Base-by-base conservation (phyloP, 2,329 filamentous ascomycete species). In the Aureobasidium sp. region DNA sequence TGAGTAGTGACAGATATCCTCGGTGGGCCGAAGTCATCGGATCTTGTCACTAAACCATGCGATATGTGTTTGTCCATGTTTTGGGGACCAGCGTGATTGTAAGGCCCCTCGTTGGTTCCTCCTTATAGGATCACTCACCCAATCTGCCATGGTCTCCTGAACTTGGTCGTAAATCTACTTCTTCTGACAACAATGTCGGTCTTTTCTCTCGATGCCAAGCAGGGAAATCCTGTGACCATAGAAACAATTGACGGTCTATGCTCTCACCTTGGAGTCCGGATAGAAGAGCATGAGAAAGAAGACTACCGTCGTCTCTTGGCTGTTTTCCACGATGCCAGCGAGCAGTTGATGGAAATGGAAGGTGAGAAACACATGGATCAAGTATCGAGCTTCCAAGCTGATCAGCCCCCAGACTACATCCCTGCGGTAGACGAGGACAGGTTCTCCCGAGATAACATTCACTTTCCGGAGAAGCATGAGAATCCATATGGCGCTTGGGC, bases 401-500 rank as follows among this genome's bases (percentile, higher is more conserved):
- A 55, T 20, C 14, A 11, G 4, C 7, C 25, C 14, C 7, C 39
- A 66, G 74, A 76, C 61, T 75, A 72, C 47, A 62, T 71, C 17
- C 73, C 73, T 1, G 14, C 25, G n/a, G 66, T 70, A 1, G 71
- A 75, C 64, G 59, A 71, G 20, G 57, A 66, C 27, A 71, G 74
- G 45, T 75, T 76, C 65, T 69, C 74, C 41, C 63, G 76, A 63
- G 64, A 71, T 41, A 66, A 74, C 31, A 64, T 77, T 3, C 70
- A 74, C 59, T 73, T 72, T 39, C 72, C 72, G 2, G 64, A 67
- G 2, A 66, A 63, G n/a, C 34, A 66, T 12, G 69, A 75, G 6
- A 78, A 79, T 47, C 63, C 68, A 5, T 68, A 75, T 39, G 72
- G 73, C 2, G 78, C 76, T 1, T 79, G 77, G 77, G 77, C 76